Evolutionary conservation across 371 early-diverging fungal species (phyloP), one percentile per base, ranked within the genome.

Genomic region (Entomophthora muscae): DNA sequence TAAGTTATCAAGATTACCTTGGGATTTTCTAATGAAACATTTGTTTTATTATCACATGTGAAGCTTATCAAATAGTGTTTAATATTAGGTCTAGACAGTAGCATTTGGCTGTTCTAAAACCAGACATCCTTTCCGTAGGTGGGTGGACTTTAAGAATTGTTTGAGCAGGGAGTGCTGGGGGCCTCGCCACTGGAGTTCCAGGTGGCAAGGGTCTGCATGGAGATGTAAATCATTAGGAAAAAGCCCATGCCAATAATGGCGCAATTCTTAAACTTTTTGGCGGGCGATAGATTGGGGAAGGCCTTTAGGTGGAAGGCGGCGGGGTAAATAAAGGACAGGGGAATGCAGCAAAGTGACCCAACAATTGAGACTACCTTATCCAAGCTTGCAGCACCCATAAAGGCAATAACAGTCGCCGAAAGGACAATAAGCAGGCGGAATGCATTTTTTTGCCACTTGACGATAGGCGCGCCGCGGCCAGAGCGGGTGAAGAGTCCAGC

Each of bases 361-460:
- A 93, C 87, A 54, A 93, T 78, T 54, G 86, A 83, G 42, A 95
- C 91, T 63, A 95, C 88, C 65, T 89, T 86, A 73, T 93, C 91
- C 30, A 95, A 74, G 67, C 86, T 83, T 66, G 76, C 79, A 24
- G 89, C 81, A 7, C 93, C 94, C 17, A 75, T 72, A 70, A 82
- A 86, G 12, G 93, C 87, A 27, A 90, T 77, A 22, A 76, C n/a
- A 3, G 82, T 88, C 10, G 85, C 73, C 0, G 79, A 65, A 21
- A 79, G 53, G 5, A 86, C 85, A 57, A 93, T 72, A 3, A 74
- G n/a, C 12, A 80, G 70, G n/a, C 95, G 78, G 65, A 90, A 78
- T 24, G 71, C 56, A 68, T 95, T 95, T 77, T 95, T 95, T 70
- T 88, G 80, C 89, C 90, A 84, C 71, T 90, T 91, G 61, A 84